Conservation (phyloP, 129 eudicot genomes). For the Flaveria linearis region DNA sequence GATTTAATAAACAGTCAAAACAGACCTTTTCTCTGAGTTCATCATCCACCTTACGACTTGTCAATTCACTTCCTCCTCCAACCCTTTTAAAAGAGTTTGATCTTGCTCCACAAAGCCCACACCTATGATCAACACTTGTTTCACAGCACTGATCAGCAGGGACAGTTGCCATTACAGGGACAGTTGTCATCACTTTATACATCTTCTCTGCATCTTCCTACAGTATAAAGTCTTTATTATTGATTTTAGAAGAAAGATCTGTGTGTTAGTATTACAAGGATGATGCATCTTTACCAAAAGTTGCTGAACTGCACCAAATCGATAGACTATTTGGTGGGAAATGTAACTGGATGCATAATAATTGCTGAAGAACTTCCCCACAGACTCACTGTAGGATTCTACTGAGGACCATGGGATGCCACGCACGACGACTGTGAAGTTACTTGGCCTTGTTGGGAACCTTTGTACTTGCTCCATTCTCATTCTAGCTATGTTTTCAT, state of each 20-base stretch:
- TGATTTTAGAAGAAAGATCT: background rate
- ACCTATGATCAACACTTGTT: slow-evolving; percentile 37
- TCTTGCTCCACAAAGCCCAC: slow-evolving; percentile 75
- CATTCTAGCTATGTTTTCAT: slow-evolving; percentile 59
- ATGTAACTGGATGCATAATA: slow-evolving; percentile 77
- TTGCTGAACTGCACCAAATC: slow-evolving; percentile 66
- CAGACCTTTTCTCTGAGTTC: slow-evolving; percentile 59
- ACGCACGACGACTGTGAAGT: slow-evolving; percentile 89
- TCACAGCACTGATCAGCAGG: slow-evolving; percentile 39
- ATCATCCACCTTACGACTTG: slow-evolving; percentile 35
- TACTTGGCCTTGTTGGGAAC: slow-evolving; percentile 62
- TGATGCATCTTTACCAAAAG: slow-evolving; percentile 23
- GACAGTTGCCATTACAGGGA: slow-evolving; percentile 33
- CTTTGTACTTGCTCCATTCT: slow-evolving; percentile 63
- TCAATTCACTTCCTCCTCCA: slow-evolving; percentile 34
- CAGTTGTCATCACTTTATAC: slow-evolving; percentile 56
- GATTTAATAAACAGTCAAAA: background rate
- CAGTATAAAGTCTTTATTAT: background rate
- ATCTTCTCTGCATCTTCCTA: slow-evolving; percentile 79
- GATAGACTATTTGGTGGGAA: slow-evolving; percentile 84
- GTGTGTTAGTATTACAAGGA: background rate
- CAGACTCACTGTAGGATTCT: slow-evolving; percentile 59
- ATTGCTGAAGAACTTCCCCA: slow-evolving; percentile 65
- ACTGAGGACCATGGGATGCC: slow-evolving; percentile 78
- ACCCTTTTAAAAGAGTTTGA: slow-evolving; percentile 43